Base-by-base conservation (phyloP, 2,329 filamentous ascomycete species). In the Fusarium coffeatum region DNA sequence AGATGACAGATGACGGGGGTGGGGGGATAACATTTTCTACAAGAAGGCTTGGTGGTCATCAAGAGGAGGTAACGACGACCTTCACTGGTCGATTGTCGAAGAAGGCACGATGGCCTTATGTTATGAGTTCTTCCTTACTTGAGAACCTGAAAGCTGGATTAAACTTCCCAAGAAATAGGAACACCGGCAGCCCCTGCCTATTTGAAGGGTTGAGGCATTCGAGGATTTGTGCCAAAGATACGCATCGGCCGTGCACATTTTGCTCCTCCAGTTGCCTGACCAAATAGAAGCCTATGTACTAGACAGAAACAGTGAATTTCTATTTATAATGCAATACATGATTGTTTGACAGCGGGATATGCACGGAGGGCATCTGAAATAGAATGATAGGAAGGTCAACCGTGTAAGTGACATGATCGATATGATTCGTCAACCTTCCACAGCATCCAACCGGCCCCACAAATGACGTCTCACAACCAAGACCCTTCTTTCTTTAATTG, bases 401-500 rank as follows among this genome's bases (percentile, higher is more conserved):
- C 34, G 63, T 66, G 64, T 69, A 66, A 71, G 68, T 66, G 53
- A 37, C n/a, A 20, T 43, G 53, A 25, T 41, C 58, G 46, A 63
- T 45, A 22, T 72, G 61, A 71, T 72, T 69, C 65, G 68, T 32
- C 30, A 47, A 56, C 43, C 48, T 72, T 72, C 65, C 34, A 71
- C 23, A 49, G 40, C 47, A 23, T 32, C 15, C 13, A 18, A 40
- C 15, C 8, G 43, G 61, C 25, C 62, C 61, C 64, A 69, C 62
- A 57, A 58, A 74, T 74, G 72, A 74, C 72, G 70, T 73, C 66
- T 71, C 59, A 40, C 46, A 25, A 37, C 45, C 40, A 45, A 60
- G 61, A 54, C 48, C 55, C 59, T 59, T 59, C 48, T 34, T 50
- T 64, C 59, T 59, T 50, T 23, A 45, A 54, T 48, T 68, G 48